Evolutionary conservation across 2,329 filamentous ascomycete genomes (phyloP), one percentile per base, ranked within the genome.

Genomic region (Penicillium polonicum): DNA sequence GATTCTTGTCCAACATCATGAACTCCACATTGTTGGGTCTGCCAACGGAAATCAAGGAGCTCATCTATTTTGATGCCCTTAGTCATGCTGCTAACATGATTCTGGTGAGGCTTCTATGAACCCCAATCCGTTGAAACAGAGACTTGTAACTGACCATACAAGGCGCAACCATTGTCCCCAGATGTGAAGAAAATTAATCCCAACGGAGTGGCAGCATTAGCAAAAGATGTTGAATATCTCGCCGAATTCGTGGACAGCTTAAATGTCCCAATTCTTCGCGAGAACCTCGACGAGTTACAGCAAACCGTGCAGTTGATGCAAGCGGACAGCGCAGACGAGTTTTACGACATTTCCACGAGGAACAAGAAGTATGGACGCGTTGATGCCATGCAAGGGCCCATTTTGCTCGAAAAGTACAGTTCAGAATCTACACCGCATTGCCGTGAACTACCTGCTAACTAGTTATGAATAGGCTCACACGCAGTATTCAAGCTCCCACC

Each of bases 31-130:
- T 99, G 5, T 83, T 99, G 2, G 93, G 92, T 1, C 80, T 99
- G n/a, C 94, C 95, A 0, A 87, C 91, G 31, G 91, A 96, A 69
- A 97, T 99, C 75, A 97, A 97, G 72, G 92, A 96, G 72, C 86
- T 97, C 55, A 96, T 99, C 67, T 97, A 99, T 78, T 97, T 96
- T 70, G 94, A 97, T 72, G 94, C 94, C 0, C 83, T 99, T 36
- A 92, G 88, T 55, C 94, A 99, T 74, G 92, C 94, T 2, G 88
- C 91, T 4, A 89, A 89, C 60, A 91, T 89, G 74, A 94, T 97
- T 55, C 76, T 96, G 61, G 88, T 90, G 72, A 65, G 82, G 70
- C 45, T 10, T 53, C 38, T 48, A 38, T 49, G 53, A 31, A 63
- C 54, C 65, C 43, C 19, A 23, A 41, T 31, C 10, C 1, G 21